Evolutionary conservation across 179 eudicot species (phyloP).

Genomic region (Patellifolia procumbens): DNA sequence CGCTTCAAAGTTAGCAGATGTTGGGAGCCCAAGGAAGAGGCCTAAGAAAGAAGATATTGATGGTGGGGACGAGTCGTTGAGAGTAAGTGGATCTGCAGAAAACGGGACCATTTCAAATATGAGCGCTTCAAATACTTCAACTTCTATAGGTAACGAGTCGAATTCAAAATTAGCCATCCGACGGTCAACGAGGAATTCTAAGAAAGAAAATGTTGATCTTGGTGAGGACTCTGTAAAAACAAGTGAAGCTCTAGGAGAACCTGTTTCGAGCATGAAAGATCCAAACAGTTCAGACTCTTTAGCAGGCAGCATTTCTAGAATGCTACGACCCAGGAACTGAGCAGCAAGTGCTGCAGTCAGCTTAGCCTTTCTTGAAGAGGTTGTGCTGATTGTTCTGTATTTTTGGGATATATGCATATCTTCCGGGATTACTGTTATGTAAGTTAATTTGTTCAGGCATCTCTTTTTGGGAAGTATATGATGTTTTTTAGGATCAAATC

Average conservation of each 20-base stretch:
- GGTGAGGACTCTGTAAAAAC: not conserved
- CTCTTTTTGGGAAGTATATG: not conserved
- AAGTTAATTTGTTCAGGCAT: not conserved
- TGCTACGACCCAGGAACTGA: constrained; percentile 51
- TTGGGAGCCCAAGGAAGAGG: constrained; percentile 30
- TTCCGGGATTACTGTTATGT: not conserved
- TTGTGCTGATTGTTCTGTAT: constrained; percentile 5
- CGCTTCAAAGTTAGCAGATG: constrained; percentile 15
- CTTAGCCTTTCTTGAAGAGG: constrained; percentile 1
- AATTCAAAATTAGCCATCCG: not conserved
- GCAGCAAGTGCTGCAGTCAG: constrained; percentile 8
- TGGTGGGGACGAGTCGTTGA: not conserved
- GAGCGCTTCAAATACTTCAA: constrained; percentile 14
- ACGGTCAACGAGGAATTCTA: constrained; percentile 14
- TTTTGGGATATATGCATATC: not conserved
- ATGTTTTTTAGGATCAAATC: not conserved
- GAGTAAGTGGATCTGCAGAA: not conserved
- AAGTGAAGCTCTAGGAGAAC: constrained; percentile 1
- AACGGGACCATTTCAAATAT: not conserved
- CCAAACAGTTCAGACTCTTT: constrained; percentile 8
- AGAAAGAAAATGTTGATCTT: constrained; percentile 14
- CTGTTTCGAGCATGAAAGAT: constrained; percentile 23
- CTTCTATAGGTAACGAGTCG: not conserved
- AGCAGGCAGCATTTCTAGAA: constrained; percentile 50
- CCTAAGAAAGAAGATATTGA: constrained; percentile 20